phyloP scores from a whole-genome alignment of 2,329 filamentous ascomycete genomes.

The Alternaria triticimaculans region DNA sequence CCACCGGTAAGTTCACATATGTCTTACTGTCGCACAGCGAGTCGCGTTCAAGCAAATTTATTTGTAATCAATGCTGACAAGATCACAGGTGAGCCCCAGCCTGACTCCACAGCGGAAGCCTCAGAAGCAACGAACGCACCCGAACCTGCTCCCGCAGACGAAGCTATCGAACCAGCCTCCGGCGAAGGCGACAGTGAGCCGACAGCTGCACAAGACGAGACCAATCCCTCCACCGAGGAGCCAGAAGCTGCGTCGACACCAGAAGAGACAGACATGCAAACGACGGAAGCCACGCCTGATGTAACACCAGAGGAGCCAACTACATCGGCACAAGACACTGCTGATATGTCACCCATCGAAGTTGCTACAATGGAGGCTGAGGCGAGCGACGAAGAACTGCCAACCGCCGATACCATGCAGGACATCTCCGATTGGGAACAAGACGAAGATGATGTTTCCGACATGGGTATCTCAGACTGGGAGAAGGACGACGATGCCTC shows the following conservation, averaged over 20 bases:
- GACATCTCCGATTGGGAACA: neutral
- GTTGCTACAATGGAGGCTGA: neutral
- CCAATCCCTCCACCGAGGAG: neutral
- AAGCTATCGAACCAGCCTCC: neutral
- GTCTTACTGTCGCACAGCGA: neutral
- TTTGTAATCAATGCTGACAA: neutral
- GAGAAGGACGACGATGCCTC: conserved; percentile 6
- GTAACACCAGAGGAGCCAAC: neutral
- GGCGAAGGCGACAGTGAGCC: neutral
- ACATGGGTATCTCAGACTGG: neutral
- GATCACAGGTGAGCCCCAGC: neutral
- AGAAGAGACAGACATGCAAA: neutral
- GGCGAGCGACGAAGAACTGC: neutral
- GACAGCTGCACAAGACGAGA: neutral
- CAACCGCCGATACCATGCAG: neutral
- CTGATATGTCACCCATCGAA: neutral
- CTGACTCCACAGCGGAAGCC: neutral
- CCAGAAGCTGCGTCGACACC: neutral
- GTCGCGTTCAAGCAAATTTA: neutral
- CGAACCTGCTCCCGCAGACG: neutral
- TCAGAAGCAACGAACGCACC: neutral
- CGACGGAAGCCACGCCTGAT: neutral
- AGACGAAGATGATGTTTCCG: neutral
- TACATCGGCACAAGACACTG: neutral
- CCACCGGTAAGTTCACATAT: neutral